Base-by-base conservation (phyloP, 1,284 basidiomycete species). In the Cryptococcus wingfieldii region DNA sequence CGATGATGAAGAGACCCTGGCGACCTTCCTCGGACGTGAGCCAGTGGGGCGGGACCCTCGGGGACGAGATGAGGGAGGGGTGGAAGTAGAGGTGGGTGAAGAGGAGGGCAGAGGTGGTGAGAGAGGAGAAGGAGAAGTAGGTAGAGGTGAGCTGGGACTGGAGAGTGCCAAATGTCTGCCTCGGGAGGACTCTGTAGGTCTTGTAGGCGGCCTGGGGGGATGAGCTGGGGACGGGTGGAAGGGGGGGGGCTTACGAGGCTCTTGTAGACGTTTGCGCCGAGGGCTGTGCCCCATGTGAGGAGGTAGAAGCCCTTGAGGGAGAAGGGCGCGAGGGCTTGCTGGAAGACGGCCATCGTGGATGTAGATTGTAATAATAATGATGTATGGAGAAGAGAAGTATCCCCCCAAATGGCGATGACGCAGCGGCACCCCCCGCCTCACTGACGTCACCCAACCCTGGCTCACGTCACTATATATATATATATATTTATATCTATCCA, bases 71-170 rank as follows among this genome's bases (percentile, higher is more conserved):
- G 28, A 88, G 83, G 44, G 79, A 76, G 2, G 85, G 85, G 74
- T 89, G 87, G 56, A 81, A 81, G 62, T 78, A 80, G 8, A 83
- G 79, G 83, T 88, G 89, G 38, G 83, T 77, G 9, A 77, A 79
- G 43, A 89, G 75, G 27, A 91, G 79, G 13, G 77, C 74, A 0
- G 81, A 78, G 18, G 84, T 81, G 37, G 86, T 75, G 18, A 74
- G 64, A 41, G 86, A 81, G 27, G 84, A 85, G 46, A 83, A 72
- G 27, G 81, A 72, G 67, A 91, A 90, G 77, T 89, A 91, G 55
- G 86, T 72, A 1, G 89, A 88, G 74, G 89, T 88, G 0, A 82
- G 82, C 63, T 81, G 81, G 65, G 87, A 83, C 71, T 91, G 88
- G 38, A 92, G 81, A 43, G 81, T 77, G n/a, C 86, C 83, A 63